Evolutionary conservation across 441 rosid species (phyloP).

Genomic region (Jatropha multifida): DNA sequence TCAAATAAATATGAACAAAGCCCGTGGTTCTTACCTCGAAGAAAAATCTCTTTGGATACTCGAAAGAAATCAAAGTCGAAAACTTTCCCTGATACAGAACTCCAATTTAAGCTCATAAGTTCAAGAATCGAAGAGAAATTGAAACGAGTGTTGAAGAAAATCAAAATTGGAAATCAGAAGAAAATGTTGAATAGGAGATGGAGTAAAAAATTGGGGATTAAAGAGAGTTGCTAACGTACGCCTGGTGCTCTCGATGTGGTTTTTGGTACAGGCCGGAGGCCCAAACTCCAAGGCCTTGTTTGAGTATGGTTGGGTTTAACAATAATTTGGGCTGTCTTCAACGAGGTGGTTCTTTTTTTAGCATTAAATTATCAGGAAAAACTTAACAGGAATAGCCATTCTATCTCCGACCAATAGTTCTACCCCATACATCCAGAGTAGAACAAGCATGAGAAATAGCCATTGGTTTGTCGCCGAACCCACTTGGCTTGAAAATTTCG

Average conservation of each 20-base stretch:
- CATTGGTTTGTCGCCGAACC: no score
- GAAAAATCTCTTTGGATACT: background rate
- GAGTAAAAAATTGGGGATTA: background rate
- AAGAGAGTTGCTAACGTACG: constrained; percentile 33
- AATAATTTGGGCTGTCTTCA: background rate
- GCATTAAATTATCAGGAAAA: no score
- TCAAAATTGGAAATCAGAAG: background rate
- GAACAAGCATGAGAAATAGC: no score
- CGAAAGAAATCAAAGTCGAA: constrained; percentile 17
- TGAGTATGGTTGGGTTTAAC: background rate
- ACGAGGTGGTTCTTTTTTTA: background rate
- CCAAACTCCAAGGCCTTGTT: background rate
- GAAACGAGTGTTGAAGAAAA: background rate
- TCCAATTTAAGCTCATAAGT: constrained; percentile 12
- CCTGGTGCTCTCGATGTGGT: constrained; percentile 6
- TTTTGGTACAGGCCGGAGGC: background rate
- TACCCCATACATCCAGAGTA: no score
- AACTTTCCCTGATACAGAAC: constrained; percentile 12
- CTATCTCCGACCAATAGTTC: no score
- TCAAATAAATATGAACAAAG: constrained; percentile 6
- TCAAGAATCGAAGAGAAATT: background rate
- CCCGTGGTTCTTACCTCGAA: constrained; percentile 31
- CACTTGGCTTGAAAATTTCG: no score
- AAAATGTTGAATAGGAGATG: background rate
- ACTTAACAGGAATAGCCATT: no score